Evolutionary conservation across 768 basidiomycete genomes (phyloP).

Genomic region (Podaxis rugospora): DNA sequence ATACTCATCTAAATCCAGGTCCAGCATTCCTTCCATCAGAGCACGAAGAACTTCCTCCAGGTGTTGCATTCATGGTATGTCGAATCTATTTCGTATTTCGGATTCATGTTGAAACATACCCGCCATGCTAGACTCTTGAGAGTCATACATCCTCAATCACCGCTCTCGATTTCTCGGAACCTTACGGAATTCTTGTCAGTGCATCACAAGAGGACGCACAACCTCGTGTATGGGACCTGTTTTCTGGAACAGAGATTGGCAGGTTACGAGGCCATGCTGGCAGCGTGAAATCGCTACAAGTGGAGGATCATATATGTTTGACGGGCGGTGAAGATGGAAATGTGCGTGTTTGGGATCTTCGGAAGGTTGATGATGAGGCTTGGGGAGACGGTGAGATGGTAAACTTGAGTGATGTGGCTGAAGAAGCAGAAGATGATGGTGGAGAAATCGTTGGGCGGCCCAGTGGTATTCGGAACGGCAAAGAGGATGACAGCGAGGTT

Average conservation of each 20-base stretch:
- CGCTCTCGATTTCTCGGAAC: conserved; percentile 93
- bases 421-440: conserved; percentile 58
- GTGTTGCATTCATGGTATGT: conserved; percentile 93
- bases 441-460: conserved; percentile 32
- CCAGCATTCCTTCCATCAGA: conserved; percentile 97
- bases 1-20: conserved; percentile 37
- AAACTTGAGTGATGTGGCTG: conserved; percentile 57
- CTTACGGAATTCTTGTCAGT: conserved; percentile 90
- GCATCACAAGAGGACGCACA: conserved; percentile 82
- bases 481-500: conserved; percentile 26
- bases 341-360: conserved; percentile 87
- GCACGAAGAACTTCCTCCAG: conserved; percentile 91
- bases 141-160: conserved; percentile 80
- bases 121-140: conserved; percentile 61
- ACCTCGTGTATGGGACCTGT: conserved; percentile 92
- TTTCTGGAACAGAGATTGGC: conserved; percentile 84
- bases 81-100: neutral
- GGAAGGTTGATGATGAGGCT: conserved; percentile 71
- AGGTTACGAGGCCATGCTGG: conserved; percentile 78
- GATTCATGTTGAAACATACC: neutral
- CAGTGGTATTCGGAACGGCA: conserved; percentile 36
- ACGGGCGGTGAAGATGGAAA: conserved; percentile 88
- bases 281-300: conserved; percentile 85
- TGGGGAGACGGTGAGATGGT: conserved; percentile 52
- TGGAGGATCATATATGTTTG: conserved; percentile 86